phyloP scores from a whole-genome alignment of 306 rosid genomes.

The Vigna mungo region DNA sequence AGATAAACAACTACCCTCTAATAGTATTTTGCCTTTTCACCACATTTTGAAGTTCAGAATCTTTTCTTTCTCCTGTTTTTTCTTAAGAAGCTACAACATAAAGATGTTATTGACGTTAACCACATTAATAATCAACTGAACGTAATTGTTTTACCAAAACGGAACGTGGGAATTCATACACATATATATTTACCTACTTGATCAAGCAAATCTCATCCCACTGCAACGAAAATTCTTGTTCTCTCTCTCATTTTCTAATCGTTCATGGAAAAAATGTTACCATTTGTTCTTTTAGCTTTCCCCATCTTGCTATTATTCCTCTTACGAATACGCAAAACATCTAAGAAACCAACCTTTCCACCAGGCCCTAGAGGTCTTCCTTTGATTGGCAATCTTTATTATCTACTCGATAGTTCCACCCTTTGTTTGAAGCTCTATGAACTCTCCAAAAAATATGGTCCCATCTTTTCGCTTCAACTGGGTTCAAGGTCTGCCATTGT shows the following conservation, averaged over 20 bases:
- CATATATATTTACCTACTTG: too few species aligned
- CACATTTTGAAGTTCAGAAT: too few species aligned
- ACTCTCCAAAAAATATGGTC: slow-evolving; percentile 40
- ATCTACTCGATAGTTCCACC: slow-evolving; percentile 21
- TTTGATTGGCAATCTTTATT: slow-evolving; percentile 39
- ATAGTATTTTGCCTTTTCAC: too few species aligned
- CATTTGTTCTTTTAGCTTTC: background rate
- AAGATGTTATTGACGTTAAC: too few species aligned
- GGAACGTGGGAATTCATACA: too few species aligned
- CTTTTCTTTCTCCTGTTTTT: too few species aligned
- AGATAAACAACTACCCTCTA: too few species aligned
- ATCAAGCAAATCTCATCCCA: too few species aligned
- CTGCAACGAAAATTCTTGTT: slow-evolving; percentile 32
- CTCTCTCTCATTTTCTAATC: slow-evolving; percentile 26
- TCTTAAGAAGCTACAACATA: too few species aligned
- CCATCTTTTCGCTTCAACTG: slow-evolving; percentile 36
- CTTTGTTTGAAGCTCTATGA: slow-evolving; percentile 16
- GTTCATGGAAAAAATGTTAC: background rate
- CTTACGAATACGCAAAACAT: background rate
- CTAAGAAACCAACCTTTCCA: slow-evolving; percentile 21
- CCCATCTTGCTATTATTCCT: slow-evolving; percentile 22
- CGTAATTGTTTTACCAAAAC: too few species aligned
- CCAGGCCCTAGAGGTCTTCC: slow-evolving; percentile 49
- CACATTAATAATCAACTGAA: too few species aligned
- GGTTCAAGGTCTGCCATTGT: slow-evolving; percentile 36